Evolutionary conservation across 371 early-diverging fungal species (phyloP), one percentile per base, ranked within the genome.

Genomic region (Neoconidiobolus thromboides): DNA sequence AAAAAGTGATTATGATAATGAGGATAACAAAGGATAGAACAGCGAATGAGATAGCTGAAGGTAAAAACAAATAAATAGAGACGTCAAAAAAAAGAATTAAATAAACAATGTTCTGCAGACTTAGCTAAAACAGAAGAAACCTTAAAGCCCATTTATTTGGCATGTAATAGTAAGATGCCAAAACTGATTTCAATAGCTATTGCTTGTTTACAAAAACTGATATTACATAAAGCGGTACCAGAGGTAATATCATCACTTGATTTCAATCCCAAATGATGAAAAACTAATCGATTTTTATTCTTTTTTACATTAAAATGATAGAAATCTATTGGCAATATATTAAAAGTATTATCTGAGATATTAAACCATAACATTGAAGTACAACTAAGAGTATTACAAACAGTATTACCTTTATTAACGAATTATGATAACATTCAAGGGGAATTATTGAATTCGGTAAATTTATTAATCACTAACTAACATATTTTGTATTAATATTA

Each of bases 331-430:
- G 26, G 26, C 26, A 15, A 53, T 10, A 51, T 48, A 3, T 38
- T 54, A 9, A 43, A 52, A 3, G 37, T 44, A 36, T n/a, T 51
- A 43, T 47, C 43, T 1, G 51, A 57, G 42, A 14, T 14, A 44
- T 10, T 60, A 41, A 15, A 77, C 52, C 87, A 86, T 7, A 58
- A 59, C 38, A 76, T 85, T 1, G 96, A 93, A 26, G 79, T 93
- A 43, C 97, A 97, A 65, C 74, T 97, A 52, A 93, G 93, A 64
- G 80, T 91, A 26, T 70, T 97, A 41, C 98, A 97, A 67, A 89
- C 86, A 2, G 77, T 94, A 6, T 67, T 94, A 43, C 93, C 96
- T 2, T 71, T 97, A 9, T 71, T 93, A 44, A 86, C 84, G 15
- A 86, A 89, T 62, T 93, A 91, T 67, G 71, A 74, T 38, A 73